Evolutionary conservation across 2,329 filamentous ascomycete genomes (phyloP).

Genomic region (Cladorrhinum sp.): DNA sequence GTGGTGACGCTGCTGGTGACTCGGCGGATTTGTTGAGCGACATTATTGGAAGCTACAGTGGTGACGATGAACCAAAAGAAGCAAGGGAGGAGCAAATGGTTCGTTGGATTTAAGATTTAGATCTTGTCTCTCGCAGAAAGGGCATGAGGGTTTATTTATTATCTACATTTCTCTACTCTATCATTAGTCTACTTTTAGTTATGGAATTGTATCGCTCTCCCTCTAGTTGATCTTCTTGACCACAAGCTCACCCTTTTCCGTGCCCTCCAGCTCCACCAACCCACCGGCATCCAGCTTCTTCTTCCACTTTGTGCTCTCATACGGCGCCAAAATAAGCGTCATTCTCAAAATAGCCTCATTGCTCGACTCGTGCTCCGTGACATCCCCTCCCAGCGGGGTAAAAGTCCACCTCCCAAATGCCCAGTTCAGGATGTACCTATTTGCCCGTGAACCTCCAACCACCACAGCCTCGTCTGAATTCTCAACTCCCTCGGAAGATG

Average conservation of each 20-base stretch:
- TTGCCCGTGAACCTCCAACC: conserved; percentile 28
- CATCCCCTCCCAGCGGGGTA: conserved; percentile 51
- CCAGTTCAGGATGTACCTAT: conserved; percentile 91
- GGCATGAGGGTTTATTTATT: too few relatives aligned
- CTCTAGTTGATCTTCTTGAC: conserved; percentile 49
- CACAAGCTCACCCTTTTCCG: conserved; percentile 45
- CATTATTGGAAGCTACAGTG: too few relatives aligned
- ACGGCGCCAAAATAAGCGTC: conserved; percentile 71
- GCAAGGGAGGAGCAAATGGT: too few relatives aligned
- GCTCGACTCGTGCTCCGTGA: conserved; percentile 53
- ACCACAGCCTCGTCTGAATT: conserved; percentile 51
- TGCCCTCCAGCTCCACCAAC: conserved; percentile 48
- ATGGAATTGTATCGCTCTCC: not conserved
- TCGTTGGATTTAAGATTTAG: too few relatives aligned
- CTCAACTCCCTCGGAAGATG: conserved; percentile 41
- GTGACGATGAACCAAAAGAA: too few relatives aligned
- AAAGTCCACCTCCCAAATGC: conserved; percentile 96
- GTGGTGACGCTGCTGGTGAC: too few relatives aligned
- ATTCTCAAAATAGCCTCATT: conserved; percentile 60
- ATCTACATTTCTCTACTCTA: too few relatives aligned
- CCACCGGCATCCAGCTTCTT: conserved; percentile 64
- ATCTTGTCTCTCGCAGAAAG: too few relatives aligned
- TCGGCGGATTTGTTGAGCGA: too few relatives aligned
- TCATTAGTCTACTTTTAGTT: not conserved
- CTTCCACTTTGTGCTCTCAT: conserved; percentile 74